phyloP scores from a whole-genome alignment of 1,139 yeast genomes.

The Candida sp. region DNA sequence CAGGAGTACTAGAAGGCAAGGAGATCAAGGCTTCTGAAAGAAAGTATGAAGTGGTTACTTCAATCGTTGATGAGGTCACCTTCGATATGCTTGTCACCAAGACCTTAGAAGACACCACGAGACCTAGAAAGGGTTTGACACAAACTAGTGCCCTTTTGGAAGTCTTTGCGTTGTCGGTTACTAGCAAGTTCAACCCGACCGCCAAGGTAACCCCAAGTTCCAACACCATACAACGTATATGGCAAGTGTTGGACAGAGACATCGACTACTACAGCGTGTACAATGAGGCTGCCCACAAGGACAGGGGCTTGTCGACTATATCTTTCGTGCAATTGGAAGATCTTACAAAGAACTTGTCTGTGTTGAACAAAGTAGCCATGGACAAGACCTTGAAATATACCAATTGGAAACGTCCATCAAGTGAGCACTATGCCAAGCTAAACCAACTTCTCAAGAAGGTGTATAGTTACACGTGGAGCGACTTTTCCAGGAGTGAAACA shows the following conservation, averaged over 20 bases:
- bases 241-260: not conserved
- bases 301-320: too few species aligned
- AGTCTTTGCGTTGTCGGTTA: not conserved
- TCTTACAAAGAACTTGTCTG: constrained; percentile 9
- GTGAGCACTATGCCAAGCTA: constrained; percentile 4
- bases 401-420: constrained; percentile 1
- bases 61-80: not conserved
- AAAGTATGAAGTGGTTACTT: not conserved
- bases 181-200: not conserved
- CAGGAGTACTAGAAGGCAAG: not conserved
- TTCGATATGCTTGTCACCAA: not conserved
- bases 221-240: not conserved
- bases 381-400: not conserved
- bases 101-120: not conserved
- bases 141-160: not conserved
- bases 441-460: constrained; percentile 27
- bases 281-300: not conserved
- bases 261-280: not conserved
- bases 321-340: constrained; percentile 7
- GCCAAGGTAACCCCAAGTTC: too few species aligned
- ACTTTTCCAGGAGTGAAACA: constrained; percentile 15
- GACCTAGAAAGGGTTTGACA: not conserved
- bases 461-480: constrained; percentile 30
- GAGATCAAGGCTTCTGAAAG: not conserved
- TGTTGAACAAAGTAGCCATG: constrained; percentile 1